Conservation (phyloP, 148 eudicot species). For the Tetragonia tetragonoides region DNA sequence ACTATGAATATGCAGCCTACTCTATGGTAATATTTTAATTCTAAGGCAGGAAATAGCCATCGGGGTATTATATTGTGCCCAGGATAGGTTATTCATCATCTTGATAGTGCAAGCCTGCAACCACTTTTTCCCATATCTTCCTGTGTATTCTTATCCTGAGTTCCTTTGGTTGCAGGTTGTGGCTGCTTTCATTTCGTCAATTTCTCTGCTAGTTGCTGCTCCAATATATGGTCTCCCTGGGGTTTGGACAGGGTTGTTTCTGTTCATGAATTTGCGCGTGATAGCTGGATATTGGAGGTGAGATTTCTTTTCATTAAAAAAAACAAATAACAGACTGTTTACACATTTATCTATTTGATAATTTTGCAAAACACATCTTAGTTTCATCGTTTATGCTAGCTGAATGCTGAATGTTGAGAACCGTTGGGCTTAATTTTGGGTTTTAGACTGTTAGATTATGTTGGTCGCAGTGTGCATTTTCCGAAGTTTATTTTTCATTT, state of each 20-base stretch:
- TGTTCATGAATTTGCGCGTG: slow-evolving; percentile 89
- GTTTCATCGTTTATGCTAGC: neutral
- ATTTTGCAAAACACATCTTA: neutral
- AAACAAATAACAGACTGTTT: neutral
- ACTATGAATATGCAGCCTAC: slow-evolving; percentile 87
- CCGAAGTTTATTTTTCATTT: neutral
- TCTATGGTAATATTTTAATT: slow-evolving; percentile 57
- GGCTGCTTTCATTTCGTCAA: slow-evolving; percentile 60
- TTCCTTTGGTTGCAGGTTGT: slow-evolving; percentile 46
- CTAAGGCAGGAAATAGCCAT: neutral
- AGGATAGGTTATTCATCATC: neutral
- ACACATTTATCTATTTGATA: neutral
- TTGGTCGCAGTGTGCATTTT: neutral
- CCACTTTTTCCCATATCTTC: neutral
- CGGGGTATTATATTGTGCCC: neutral
- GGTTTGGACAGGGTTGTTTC: slow-evolving; percentile 80
- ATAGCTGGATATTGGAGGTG: slow-evolving; percentile 88
- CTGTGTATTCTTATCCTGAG: neutral
- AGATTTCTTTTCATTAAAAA: neutral
- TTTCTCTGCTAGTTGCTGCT: slow-evolving; percentile 56
- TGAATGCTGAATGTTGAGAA: neutral
- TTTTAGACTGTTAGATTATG: neutral
- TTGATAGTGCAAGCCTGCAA: neutral
- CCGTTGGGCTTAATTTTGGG: neutral
- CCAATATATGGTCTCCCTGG: slow-evolving; percentile 77